Percentiles rank a stretch among this genome's conserved stretches.
phyloP scores from a whole-genome alignment of 2,329 filamentous ascomycete species.

The Epichloe brachyelytri region DNA sequence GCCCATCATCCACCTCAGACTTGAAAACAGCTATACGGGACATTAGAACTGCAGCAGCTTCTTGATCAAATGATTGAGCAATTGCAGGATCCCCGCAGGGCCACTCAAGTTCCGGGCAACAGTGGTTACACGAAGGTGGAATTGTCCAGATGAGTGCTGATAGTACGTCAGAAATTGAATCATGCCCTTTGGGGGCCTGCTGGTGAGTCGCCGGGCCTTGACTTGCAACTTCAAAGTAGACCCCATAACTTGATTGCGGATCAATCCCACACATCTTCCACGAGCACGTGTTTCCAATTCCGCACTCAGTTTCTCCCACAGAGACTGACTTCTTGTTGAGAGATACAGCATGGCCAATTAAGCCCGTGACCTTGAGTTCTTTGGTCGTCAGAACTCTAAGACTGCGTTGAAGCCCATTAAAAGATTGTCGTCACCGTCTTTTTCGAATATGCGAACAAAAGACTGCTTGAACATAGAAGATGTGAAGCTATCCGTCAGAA shows the following conservation, averaged over 20 bases:
- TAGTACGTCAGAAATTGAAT: constrained; percentile 99
- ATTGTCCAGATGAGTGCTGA: constrained; percentile 92
- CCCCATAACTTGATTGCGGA: constrained; percentile 80
- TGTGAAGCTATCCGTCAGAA: constrained; percentile 94
- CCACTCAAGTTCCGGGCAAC: constrained; percentile 84
- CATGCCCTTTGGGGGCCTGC: constrained; percentile 76
- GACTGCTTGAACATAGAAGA: constrained; percentile 99
- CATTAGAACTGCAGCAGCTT: constrained; percentile 95
- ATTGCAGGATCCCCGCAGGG: constrained; percentile 85
- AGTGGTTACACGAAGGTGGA: constrained; percentile 90
- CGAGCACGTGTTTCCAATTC: constrained; percentile 94
- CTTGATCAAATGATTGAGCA: constrained; percentile 94
- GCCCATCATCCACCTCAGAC: constrained; percentile 93
- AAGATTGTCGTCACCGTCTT: constrained; percentile 87
- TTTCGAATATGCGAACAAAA: constrained; percentile 93
- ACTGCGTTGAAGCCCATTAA: constrained; percentile 98
- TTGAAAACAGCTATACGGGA: constrained; percentile 99
- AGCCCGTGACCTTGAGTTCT: constrained; percentile 91
- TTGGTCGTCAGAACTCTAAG: constrained; percentile 94
- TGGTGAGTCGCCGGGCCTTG: constrained; percentile 82
- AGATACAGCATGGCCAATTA: constrained; percentile 93
- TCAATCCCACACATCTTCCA: constrained; percentile 99
- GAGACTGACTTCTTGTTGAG: constrained; percentile 97
- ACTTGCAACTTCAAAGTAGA: constrained; percentile 96
- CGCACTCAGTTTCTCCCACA: constrained; percentile 94